Conservation (phyloP, 176 grass and related monocot species). For the Eragrostis nindensis region DNA sequence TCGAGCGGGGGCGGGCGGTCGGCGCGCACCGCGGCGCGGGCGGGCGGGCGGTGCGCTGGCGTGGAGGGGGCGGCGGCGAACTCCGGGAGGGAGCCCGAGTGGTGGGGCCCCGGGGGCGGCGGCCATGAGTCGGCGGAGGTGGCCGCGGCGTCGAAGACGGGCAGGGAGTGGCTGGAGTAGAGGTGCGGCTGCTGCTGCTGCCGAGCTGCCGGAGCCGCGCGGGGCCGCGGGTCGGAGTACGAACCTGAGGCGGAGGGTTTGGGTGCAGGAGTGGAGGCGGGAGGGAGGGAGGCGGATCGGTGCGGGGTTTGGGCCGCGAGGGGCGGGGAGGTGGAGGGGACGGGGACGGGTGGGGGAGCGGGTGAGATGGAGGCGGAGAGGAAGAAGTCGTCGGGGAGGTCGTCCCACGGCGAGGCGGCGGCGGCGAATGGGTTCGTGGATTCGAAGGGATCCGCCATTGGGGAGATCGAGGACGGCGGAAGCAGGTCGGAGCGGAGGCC, state of each 20-base stretch:
- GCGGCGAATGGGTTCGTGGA: constrained; percentile 30
- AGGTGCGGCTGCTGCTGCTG: constrained; percentile 22
- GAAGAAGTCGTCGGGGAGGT: constrained; percentile 59
- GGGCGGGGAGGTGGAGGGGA: constrained; percentile 38
- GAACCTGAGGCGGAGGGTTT: constrained; percentile 8
- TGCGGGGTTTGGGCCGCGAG: neutral
- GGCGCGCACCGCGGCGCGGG: constrained; percentile 36
- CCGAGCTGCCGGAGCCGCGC: neutral
- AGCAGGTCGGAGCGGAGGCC: neutral
- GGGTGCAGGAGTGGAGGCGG: constrained; percentile 9
- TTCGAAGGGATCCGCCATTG: constrained; percentile 52
- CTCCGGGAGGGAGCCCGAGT: constrained; percentile 59
- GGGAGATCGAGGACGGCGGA: neutral
- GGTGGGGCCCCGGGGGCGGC: constrained; percentile 59
- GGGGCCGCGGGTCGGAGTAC: constrained; percentile 21
- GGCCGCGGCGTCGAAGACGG: constrained; percentile 26
- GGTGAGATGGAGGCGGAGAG: constrained; percentile 45
- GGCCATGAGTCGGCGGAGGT: constrained; percentile 44
- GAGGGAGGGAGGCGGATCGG: constrained; percentile 49
- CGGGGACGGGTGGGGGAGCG: constrained; percentile 11
- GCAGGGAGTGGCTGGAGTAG: constrained; percentile 40
- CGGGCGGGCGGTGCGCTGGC: constrained; percentile 41
- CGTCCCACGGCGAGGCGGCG: constrained; percentile 41
- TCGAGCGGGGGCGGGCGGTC: constrained; percentile 66
- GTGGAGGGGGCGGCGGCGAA: constrained; percentile 41